A percentile compares a stretch with the other conserved stretches of the same genome.
Conservation (phyloP, 371 early-diverging fungal genomes). For the Funneliformis caledonium region DNA sequence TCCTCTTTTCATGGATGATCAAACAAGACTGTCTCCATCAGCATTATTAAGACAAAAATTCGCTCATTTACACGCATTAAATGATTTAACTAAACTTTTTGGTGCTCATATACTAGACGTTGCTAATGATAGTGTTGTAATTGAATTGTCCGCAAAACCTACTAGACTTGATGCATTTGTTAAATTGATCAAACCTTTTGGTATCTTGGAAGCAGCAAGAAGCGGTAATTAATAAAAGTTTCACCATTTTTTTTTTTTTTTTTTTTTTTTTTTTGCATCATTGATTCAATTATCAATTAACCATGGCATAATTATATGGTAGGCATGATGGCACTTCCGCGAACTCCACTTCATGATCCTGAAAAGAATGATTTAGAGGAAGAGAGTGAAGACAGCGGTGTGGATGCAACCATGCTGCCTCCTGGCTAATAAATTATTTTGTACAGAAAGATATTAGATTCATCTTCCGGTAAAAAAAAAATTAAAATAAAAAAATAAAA, state of each 20-base stretch:
- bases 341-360: slow-evolving; percentile 77
- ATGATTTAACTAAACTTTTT: slow-evolving; percentile 84
- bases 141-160: slow-evolving; percentile 89
- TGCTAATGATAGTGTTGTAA: slow-evolving; percentile 74
- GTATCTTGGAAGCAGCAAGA: slow-evolving; percentile 92
- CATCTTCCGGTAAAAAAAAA: not conserved
- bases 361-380: slow-evolving; percentile 65
- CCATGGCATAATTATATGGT: slow-evolving; percentile 15
- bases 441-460: not conserved
- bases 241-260: too few relatives aligned
- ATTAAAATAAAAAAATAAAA: too few relatives aligned
- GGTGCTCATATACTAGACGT: slow-evolving; percentile 92
- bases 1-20: not conserved
- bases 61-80: slow-evolving; percentile 79
- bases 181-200: slow-evolving; percentile 90
- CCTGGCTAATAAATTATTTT: slow-evolving; percentile 72
- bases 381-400: slow-evolving; percentile 56
- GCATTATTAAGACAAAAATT: slow-evolving; percentile 69
- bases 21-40: slow-evolving; percentile 47
- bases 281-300: not conserved
- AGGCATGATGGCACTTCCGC: slow-evolving; percentile 94
- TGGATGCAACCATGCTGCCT: slow-evolving; percentile 89
- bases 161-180: slow-evolving; percentile 89
- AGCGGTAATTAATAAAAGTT: slow-evolving; percentile 62
- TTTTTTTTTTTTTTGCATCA: not conserved